These are phyloP conservation scores for Meyerozyma sp. DNA, from an alignment of 1,139 yeast species.

Conservation along the genomic window DNA sequence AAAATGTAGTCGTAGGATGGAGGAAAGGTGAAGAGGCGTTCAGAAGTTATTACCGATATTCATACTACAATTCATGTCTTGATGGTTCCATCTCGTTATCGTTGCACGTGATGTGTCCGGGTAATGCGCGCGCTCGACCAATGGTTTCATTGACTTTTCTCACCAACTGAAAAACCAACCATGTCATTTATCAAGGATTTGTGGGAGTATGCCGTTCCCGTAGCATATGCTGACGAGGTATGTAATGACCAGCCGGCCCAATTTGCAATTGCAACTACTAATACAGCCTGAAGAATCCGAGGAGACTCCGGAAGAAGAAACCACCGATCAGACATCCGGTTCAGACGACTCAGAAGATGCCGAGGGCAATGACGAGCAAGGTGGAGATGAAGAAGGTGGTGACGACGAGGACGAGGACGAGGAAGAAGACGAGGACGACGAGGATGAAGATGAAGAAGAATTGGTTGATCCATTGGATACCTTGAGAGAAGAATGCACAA, in stretches of 20 bases:
- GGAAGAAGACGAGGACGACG: conserved; percentile 68
- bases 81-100: conserved; percentile 1
- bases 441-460: conserved; percentile 78
- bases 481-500: conserved; percentile 63
- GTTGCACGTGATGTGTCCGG: conserved; percentile 8
- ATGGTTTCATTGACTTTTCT: conserved; percentile 21
- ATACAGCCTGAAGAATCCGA: conserved; percentile 21
- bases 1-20: too few relatives aligned
- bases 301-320: conserved; percentile 14
- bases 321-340: conserved; percentile 3
- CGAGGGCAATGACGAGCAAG: conserved; percentile 34
- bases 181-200: conserved; percentile 69
- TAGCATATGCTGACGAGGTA: conserved; percentile 85
- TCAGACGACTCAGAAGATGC: conserved; percentile 16
- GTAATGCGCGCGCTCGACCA: conserved; percentile 16
- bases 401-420: conserved; percentile 61
- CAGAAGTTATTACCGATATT: too few relatives aligned
- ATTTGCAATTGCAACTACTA: conserved; percentile 8
- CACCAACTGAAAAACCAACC: conserved; percentile 10
- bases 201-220: conserved; percentile 77
- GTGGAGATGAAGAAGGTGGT: conserved; percentile 37
- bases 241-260: conserved; percentile 9
- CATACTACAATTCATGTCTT: too few relatives aligned
- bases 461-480: conserved; percentile 62
- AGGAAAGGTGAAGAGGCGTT: too few relatives aligned